These are phyloP conservation scores for Cymbidium sinense DNA, from an alignment of 106 monocot genomes.

Conservation along the genomic window DNA sequence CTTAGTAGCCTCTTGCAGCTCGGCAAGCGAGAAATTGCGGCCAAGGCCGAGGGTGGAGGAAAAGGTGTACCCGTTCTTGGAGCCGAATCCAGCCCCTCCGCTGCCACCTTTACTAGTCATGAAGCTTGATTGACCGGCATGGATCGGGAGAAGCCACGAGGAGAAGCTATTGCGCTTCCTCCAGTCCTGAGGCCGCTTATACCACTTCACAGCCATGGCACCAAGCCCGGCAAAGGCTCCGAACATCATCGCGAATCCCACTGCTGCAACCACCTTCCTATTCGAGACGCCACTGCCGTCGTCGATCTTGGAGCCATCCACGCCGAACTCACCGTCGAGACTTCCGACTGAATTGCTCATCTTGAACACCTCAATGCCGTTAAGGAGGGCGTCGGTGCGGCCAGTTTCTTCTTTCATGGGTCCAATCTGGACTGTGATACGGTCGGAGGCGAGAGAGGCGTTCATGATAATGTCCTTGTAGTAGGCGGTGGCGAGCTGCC, in stretches of 20 bases:
- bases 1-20: constrained; percentile 39
- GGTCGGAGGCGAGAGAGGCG: constrained; percentile 15
- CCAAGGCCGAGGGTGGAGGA: constrained; percentile 31
- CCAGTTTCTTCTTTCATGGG: constrained; percentile 27
- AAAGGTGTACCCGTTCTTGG: constrained; percentile 33
- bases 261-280: constrained; percentile 14
- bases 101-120: constrained; percentile 14
- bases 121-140: constrained; percentile 36
- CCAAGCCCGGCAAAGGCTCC: constrained; percentile 42
- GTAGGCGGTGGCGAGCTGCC: constrained; percentile 28
- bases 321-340: constrained; percentile 52
- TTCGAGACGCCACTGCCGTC: background rate
- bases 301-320: constrained; percentile 28
- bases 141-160: constrained; percentile 48
- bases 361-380: constrained; percentile 46
- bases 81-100: constrained; percentile 26
- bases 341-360: constrained; percentile 50
- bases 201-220: constrained; percentile 34
- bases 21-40: constrained; percentile 35
- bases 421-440: constrained; percentile 29
- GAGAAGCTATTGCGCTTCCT: constrained; percentile 50
- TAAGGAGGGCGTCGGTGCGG: constrained; percentile 26
- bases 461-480: constrained; percentile 40
- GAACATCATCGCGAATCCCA: constrained; percentile 43
- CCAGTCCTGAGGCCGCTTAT: constrained; percentile 48